phyloP scores from a whole-genome alignment of 306 rosid genomes.

The Malus asiatica region DNA sequence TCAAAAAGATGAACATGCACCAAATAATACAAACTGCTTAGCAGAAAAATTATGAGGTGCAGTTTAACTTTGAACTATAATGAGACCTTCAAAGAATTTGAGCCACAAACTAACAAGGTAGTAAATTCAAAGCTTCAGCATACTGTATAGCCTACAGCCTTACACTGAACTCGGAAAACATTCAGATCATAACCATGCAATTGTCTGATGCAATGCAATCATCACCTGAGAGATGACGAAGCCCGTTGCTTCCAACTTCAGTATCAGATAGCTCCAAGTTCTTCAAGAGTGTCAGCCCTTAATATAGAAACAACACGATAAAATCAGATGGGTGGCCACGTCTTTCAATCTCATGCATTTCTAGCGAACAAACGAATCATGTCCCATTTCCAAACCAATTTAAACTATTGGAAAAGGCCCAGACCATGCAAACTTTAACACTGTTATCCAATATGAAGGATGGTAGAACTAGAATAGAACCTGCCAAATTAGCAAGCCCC shows the following conservation, averaged over 20 bases:
- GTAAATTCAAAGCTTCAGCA: neutral
- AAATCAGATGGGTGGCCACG: neutral
- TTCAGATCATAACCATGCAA: neutral
- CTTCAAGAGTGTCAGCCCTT: conserved; percentile 50
- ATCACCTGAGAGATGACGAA: conserved; percentile 58
- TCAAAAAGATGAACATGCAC: neutral
- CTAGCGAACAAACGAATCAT: neutral
- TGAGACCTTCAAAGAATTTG: neutral
- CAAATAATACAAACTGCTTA: neutral
- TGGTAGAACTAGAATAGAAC: conserved; percentile 13
- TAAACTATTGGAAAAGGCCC: neutral
- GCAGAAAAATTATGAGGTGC: neutral
- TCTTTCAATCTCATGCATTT: neutral
- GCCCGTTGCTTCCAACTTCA: conserved; percentile 56
- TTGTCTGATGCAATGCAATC: neutral
- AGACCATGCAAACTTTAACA: neutral
- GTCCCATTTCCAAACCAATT: neutral
- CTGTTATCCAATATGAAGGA: neutral
- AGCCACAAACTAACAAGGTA: neutral
- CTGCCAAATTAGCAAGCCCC: conserved; percentile 58
- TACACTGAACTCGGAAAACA: neutral
- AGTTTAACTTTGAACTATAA: neutral
- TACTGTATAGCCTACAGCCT: neutral
- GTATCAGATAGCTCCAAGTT: conserved; percentile 72
- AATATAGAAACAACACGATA: neutral